Evolutionary conservation across 2,329 filamentous ascomycete species (phyloP), one percentile per base, ranked within the genome.

Genomic region (Sporothrix humicola): DNA sequence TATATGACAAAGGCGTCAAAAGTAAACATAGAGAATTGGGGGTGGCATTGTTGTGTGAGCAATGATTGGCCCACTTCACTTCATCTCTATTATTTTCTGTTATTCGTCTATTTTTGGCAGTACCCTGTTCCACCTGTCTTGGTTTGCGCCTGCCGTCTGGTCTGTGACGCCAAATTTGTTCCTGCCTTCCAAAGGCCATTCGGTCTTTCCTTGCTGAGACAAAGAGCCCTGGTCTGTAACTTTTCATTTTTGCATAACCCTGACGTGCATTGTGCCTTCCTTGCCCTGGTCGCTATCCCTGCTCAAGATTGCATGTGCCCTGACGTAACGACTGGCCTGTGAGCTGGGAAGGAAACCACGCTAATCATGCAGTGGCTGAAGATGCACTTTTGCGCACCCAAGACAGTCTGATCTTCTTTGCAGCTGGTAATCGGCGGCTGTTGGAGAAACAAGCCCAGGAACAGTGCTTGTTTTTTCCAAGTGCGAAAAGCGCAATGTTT

Each of bases 221-320:
- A 70, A 59, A 68, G 72, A 73, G 72, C 59, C 72, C 72, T 73
- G 61, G 61, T 12, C 42, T 65, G 61, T 12, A 2, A 42, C n/a
- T 42, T 61, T n/a, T 31, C n/a, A 26, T 20, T 61, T 65, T n/a
- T 48, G 56, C 46, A 50, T 23, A 37, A 37, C 31, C 31, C 68
- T 56, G 6, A 23, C 20, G 31, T 23, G 56, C 42, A 17, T 46
- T 61, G 56, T 26, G 31, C 26, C 26, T 59, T 42, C 56, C 56
- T 15, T n/a, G 56, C 46, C 52, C 15, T 17, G 17, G 10, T 56
- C 23, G 9, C 9, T 59, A n/a, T 50, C 20, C 44, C 63, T 17
- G 13, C 23, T 46, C 63, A 52, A n/a, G 31, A 20, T 37, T 44
- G n/a, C 37, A 31, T 42, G 48, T 42, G 48, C 66, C 44, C 66